Conservation (phyloP, 176 grass and related monocot species). For the Zea mays region Zm-B73-REFERENCE-NAM-5.0 NC_050096.1:245051001-245051500, state of each 20-base stretch:
- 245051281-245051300: not conserved
- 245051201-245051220: not conserved
- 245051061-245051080: not conserved
- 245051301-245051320: slow-evolving; percentile 28
- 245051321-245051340: slow-evolving; percentile 30
- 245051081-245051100: slow-evolving; percentile 38
- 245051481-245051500: slow-evolving; percentile 17
- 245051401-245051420: slow-evolving; percentile 32
- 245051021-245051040: slow-evolving; percentile 1
- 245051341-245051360: slow-evolving; percentile 35
- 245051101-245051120: slow-evolving; percentile 42
- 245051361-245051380: slow-evolving; percentile 25
- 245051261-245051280: not conserved
- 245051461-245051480: not conserved
- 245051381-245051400: slow-evolving; percentile 38
- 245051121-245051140: slow-evolving; percentile 56
- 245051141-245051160: slow-evolving; percentile 33
- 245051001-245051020: not conserved
- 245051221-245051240: not conserved
- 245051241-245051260: not conserved
- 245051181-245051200: not conserved
- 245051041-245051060: not conserved
- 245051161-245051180: slow-evolving; percentile 44
- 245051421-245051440: slow-evolving; percentile 37
- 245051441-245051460: not conserved